phyloP scores from a whole-genome alignment of 345 rosid species.

The Rhizophora apiculata region DNA sequence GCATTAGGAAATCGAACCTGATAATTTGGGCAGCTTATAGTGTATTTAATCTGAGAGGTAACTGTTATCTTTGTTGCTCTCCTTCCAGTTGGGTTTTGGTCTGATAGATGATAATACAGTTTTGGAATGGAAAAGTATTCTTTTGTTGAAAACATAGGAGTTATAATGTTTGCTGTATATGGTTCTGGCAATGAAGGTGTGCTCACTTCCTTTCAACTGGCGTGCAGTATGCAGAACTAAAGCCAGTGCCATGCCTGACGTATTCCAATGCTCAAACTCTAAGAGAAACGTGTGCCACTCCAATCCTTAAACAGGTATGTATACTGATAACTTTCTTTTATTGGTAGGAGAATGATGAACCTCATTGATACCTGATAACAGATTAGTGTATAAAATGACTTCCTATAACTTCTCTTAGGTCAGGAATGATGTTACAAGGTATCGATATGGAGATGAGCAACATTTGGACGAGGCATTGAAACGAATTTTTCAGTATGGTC shows the following conservation, averaged over 20 bases:
- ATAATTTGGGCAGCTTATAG: no score
- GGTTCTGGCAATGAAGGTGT: not conserved
- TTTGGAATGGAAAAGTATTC: no score
- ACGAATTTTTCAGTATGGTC: constrained; percentile 86
- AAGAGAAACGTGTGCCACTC: constrained; percentile 74
- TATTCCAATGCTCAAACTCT: constrained; percentile 65
- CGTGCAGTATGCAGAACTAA: constrained; percentile 90
- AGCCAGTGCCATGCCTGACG: constrained; percentile 91
- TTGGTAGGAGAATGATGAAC: not conserved
- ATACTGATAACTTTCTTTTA: not conserved
- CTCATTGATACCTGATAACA: not conserved
- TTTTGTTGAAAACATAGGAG: not conserved
- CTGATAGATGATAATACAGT: no score
- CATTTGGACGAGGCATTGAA: constrained; percentile 91
- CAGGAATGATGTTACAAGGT: constrained; percentile 81
- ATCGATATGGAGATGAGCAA: constrained; percentile 93
- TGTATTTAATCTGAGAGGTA: no score
- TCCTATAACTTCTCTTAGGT: constrained; percentile 47
- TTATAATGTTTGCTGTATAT: not conserved
- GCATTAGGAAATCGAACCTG: no score
- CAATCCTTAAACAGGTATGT: constrained; percentile 82
- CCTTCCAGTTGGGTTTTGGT: no score
- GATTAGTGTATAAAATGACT: constrained; percentile 10
- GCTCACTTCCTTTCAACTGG: constrained; percentile 13
- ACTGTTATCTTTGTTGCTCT: no score